phyloP scores from a whole-genome alignment of 2,329 filamentous ascomycete genomes.

The Colletotrichum scovillei region DNA sequence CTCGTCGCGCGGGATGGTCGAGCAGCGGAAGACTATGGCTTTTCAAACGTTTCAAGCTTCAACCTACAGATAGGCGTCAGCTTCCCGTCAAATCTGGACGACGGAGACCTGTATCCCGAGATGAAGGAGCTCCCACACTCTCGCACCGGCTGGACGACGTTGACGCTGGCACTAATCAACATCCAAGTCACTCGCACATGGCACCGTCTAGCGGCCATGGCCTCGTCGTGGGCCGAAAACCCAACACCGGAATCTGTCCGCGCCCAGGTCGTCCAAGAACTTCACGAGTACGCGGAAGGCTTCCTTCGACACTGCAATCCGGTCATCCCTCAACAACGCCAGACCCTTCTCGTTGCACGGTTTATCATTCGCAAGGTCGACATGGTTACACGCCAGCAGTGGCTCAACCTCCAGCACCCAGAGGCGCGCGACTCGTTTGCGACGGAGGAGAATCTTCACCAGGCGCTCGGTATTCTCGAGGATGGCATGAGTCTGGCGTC shows the following conservation, averaged over 20 bases:
- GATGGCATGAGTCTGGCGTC: slow-evolving; percentile 41
- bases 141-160: slow-evolving; percentile 65
- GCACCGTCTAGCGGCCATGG: slow-evolving; percentile 40
- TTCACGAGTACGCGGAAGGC: slow-evolving; percentile 58
- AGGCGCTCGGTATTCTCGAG: slow-evolving; percentile 49
- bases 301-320: slow-evolving; percentile 63
- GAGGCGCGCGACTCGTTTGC: slow-evolving; percentile 38
- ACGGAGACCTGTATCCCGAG: slow-evolving; percentile 59
- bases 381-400: slow-evolving; percentile 46
- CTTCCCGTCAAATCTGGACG: slow-evolving; percentile 67
- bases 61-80: slow-evolving; percentile 57
- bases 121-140: slow-evolving; percentile 60
- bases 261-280: slow-evolving; percentile 52
- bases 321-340: slow-evolving; percentile 56
- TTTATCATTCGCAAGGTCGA: slow-evolving; percentile 49
- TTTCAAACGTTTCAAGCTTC: slow-evolving; percentile 37
- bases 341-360: slow-evolving; percentile 42
- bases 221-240: slow-evolving; percentile 28
- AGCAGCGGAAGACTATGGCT: slow-evolving; percentile 68
- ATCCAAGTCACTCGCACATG: slow-evolving; percentile 56
- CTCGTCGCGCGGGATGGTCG: slow-evolving; percentile 64
- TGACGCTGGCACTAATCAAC: slow-evolving; percentile 66
- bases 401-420: slow-evolving; percentile 37
- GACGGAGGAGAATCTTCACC: slow-evolving; percentile 46
- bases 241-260: slow-evolving; percentile 46